Base-by-base conservation (phyloP, 495 filamentous ascomycete genomes). In the Neurospora terricola region DNA sequence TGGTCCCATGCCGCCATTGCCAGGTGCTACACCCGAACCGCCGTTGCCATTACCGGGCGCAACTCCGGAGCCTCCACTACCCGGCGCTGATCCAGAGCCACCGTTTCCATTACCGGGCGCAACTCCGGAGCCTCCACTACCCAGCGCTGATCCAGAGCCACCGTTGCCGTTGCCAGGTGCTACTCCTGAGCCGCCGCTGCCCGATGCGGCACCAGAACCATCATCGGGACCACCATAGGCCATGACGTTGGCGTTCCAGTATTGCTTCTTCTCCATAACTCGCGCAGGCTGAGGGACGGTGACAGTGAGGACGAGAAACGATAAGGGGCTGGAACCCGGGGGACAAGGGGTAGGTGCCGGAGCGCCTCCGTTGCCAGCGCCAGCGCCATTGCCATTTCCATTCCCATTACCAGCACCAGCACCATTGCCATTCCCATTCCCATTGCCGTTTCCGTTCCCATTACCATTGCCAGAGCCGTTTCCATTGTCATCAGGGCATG, bases 301-400 rank as follows among this genome's bases (percentile, higher is more conserved):
- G 40, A 76, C 69, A 8, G 76, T 77, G 48, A 76, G 69, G 42
- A 77, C 12, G 43, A 69, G 66, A 69, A 72, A 38, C 69, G 71
- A 42, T 59, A n/a, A 42, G 40, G 39, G 38, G 37, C 72, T 18
- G 69, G n/a, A 10, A 59, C 71, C 27, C 2, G 72, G 70, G n/a
- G 74, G 72, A 37, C 69, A 70, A 27, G 72, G 72, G 73, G 62
- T 59, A 66, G 66, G 23, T 54, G 27, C 27, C 42, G 54, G 11
- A 27, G 45, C 38, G 21, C 34, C 54, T 21, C 70, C 70, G 3
- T 59, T 62, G 21, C 42, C 42, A 54, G 30, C 16, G 66, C n/a
- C 39, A 71, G 69, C 27, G 45, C 71, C 11, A 43, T 69, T 16
- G 74, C 73, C 21, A 45, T 70, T 48, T 40, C 72, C 30, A 71